These are phyloP conservation scores for Alternaria sp. DNA, from an alignment of 2,329 filamentous ascomycete species.

Conservation along the genomic window DNA sequence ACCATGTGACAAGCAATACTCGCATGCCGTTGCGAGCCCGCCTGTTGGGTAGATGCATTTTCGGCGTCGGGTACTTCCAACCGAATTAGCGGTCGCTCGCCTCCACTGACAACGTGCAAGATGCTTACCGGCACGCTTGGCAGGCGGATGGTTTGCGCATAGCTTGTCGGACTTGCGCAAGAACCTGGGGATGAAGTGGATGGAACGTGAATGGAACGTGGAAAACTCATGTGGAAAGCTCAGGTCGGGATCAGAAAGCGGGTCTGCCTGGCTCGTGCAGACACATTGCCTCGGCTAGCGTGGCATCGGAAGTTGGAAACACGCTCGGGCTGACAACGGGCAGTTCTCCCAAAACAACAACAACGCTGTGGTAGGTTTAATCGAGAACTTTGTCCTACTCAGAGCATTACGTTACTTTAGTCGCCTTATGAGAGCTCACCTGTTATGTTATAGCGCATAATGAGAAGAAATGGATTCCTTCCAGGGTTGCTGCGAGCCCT, in stretches of 20 bases:
- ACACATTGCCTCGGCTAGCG: neutral
- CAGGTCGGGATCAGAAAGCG: neutral
- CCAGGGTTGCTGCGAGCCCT: neutral
- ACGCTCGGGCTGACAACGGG: neutral
- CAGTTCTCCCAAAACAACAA: neutral
- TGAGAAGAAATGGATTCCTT: neutral
- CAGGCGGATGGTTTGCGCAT: slow-evolving; percentile 37
- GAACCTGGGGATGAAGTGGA: slow-evolving; percentile 8
- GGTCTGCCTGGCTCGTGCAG: slow-evolving; percentile 5
- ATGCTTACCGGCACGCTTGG: slow-evolving; percentile 29
- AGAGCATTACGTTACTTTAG: neutral
- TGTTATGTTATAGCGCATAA: neutral
- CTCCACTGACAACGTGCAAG: neutral
- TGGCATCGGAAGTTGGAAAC: neutral
- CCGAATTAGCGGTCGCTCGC: slow-evolving; percentile 7
- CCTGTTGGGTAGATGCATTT: slow-evolving; percentile 29
- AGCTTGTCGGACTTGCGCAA: slow-evolving; percentile 11
- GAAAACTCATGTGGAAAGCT: neutral
- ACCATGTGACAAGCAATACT: slow-evolving; percentile 28
- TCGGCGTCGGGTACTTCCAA: slow-evolving; percentile 26
- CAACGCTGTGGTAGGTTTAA: rapidly evolving
- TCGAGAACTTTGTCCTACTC: neutral
- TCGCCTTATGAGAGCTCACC: rapidly evolving
- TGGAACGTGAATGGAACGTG: neutral
- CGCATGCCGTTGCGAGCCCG: slow-evolving; percentile 20